These are phyloP conservation scores for Eleusine coracana DNA, from an alignment of 176 grass and related monocot genomes.

Conservation along the genomic window DNA sequence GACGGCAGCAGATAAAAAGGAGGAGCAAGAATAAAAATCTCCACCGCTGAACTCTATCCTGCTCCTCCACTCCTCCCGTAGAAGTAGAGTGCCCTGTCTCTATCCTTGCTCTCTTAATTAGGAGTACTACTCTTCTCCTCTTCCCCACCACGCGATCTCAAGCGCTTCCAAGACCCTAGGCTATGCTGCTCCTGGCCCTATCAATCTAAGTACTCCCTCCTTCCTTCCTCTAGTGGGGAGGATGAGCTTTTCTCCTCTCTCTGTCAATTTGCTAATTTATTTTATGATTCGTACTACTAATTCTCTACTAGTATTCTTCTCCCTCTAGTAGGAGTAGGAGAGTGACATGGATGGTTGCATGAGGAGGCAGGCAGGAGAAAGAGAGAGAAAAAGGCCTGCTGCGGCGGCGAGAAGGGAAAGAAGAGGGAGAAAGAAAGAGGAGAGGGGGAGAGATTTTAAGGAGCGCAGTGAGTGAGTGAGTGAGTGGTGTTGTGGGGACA, in stretches of 20 bases:
- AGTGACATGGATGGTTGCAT: background rate
- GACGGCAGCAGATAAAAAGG: conserved; percentile 10
- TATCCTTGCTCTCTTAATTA: background rate
- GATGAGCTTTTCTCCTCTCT: background rate
- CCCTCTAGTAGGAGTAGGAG: background rate
- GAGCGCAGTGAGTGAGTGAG: background rate
- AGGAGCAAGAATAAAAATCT: conserved; percentile 43
- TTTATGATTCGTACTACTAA: background rate
- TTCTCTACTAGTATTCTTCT: background rate
- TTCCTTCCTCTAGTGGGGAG: background rate
- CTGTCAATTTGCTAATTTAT: conserved; percentile 2
- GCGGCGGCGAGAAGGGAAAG: background rate
- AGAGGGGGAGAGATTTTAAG: background rate
- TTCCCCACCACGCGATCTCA: conserved; percentile 6
- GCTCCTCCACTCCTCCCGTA: background rate
- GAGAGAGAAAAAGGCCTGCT: background rate
- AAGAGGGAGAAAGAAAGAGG: background rate
- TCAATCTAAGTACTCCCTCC: background rate
- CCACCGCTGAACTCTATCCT: background rate
- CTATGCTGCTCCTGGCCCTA: conserved; percentile 35
- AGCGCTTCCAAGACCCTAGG: conserved; percentile 11
- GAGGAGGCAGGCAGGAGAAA: background rate
- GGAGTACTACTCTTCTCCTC: conserved; percentile 2
- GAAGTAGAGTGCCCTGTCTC: conserved; percentile 34
- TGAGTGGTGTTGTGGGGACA: conserved; percentile 45